phyloP scores from a whole-genome alignment of 768 basidiomycete genomes.

The Collybia sp. region DNA sequence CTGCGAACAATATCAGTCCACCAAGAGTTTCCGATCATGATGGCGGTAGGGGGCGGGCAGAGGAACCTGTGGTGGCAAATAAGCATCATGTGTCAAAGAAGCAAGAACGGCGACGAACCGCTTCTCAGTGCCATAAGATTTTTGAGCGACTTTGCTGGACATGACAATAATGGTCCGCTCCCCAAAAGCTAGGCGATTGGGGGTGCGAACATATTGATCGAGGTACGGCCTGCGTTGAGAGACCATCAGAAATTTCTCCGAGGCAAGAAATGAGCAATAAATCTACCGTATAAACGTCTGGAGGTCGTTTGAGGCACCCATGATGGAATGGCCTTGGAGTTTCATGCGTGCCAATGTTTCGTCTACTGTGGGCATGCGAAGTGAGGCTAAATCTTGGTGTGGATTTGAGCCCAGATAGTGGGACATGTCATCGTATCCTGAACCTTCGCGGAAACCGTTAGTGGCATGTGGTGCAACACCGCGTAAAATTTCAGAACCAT shows the following conservation, averaged over 20 bases:
- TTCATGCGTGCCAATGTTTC: slow-evolving; percentile 63
- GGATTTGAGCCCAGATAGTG: slow-evolving; percentile 50
- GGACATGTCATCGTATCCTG: slow-evolving; percentile 55
- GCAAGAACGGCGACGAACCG: slow-evolving; percentile 40
- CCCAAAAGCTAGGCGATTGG: slow-evolving; percentile 85
- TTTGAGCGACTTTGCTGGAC: slow-evolving; percentile 97
- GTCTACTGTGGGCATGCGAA: slow-evolving; percentile 60
- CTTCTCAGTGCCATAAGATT: slow-evolving; percentile 95
- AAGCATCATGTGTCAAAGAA: slow-evolving; percentile 8
- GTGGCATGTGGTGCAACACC: slow-evolving; percentile 72
- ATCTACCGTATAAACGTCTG: slow-evolving; percentile 77
- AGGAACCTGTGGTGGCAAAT: slow-evolving; percentile 53
- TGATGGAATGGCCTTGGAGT: slow-evolving; percentile 49
- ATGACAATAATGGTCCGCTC: slow-evolving; percentile 94
- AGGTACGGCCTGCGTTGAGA: slow-evolving; percentile 58
- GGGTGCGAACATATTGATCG: slow-evolving; percentile 79
- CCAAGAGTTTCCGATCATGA: slow-evolving; percentile 93
- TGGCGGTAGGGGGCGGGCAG: slow-evolving; percentile 90
- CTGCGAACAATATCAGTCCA: slow-evolving; percentile 80
- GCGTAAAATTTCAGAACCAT: slow-evolving; percentile 53
- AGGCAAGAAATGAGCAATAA: slow-evolving; percentile 6
- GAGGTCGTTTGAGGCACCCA: slow-evolving; percentile 65
- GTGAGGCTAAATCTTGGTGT: slow-evolving; percentile 45
- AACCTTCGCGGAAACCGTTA: slow-evolving; percentile 51
- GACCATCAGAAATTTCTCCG: slow-evolving; percentile 7